Evolutionary conservation across 768 basidiomycete genomes (phyloP).

Genomic region (Daedaleopsis sinensis): DNA sequence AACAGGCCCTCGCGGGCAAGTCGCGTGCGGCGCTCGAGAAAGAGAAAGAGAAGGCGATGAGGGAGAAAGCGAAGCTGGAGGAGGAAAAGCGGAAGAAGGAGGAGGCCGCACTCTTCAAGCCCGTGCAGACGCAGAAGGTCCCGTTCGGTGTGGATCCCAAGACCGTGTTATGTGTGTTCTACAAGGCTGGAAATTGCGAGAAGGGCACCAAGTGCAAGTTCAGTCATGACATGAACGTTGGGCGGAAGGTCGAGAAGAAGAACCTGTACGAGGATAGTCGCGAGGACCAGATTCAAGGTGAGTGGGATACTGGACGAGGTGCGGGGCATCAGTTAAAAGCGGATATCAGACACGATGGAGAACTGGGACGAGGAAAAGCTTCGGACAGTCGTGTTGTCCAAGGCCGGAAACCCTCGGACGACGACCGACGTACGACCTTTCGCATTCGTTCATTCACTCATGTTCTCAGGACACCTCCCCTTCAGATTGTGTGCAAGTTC

Average conservation of each 20-base stretch:
- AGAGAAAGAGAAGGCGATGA: constrained; percentile 80
- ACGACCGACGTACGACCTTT: constrained; percentile 77
- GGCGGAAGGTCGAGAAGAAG: constrained; percentile 92
- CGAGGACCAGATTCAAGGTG: constrained; percentile 79
- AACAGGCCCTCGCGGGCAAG: constrained; percentile 75
- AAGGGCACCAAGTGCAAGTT: constrained; percentile 98
- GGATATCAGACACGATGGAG: constrained; percentile 87
- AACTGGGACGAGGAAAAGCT: constrained; percentile 97
- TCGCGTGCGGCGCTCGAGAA: constrained; percentile 79
- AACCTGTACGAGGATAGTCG: constrained; percentile 89
- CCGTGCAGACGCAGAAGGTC: constrained; percentile 81
- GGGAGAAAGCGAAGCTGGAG: constrained; percentile 74
- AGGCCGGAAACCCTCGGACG: constrained; percentile 88
- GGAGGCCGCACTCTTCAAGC: constrained; percentile 81
- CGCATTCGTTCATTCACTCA: not conserved
- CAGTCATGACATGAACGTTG: constrained; percentile 90
- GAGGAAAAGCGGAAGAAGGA: constrained; percentile 86
- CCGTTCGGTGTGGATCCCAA: constrained; percentile 97
- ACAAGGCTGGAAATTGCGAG: constrained; percentile 90
- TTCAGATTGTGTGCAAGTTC: constrained; percentile 94
- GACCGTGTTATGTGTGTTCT: constrained; percentile 89
- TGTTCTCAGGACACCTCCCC: not conserved
- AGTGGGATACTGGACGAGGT: constrained; percentile 23
- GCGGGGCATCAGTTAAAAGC: not conserved
- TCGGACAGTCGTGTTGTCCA: constrained; percentile 81